A percentile compares a stretch with the other conserved stretches of the same genome.
Conservation (phyloP, 139 green algal species). For the Astrephomene gubernaculifera region DNA sequence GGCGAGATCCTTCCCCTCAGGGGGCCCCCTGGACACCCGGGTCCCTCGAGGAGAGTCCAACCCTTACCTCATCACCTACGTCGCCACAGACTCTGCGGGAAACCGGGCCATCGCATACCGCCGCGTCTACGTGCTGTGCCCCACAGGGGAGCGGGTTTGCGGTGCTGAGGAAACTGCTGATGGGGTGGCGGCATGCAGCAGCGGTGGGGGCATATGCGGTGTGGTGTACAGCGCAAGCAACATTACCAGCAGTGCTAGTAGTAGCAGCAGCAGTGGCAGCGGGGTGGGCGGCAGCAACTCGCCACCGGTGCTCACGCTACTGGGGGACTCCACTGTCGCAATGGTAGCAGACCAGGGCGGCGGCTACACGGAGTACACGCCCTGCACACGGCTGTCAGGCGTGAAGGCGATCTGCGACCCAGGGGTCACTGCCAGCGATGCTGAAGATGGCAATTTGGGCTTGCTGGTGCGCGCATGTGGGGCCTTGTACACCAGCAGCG, state of each 20-base stretch:
- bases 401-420: slow-evolving; percentile 11
- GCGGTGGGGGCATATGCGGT: slow-evolving; percentile 12
- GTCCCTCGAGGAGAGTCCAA: background rate
- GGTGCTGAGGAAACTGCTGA: background rate
- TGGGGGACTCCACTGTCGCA: background rate
- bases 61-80: slow-evolving; percentile 42
- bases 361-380: slow-evolving; percentile 18
- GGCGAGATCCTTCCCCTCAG: background rate
- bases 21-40: background rate
- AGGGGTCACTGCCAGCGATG: slow-evolving; percentile 16
- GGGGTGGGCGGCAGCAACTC: background rate
- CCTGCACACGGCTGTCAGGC: background rate
- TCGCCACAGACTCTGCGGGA: slow-evolving; percentile 3
- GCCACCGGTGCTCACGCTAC: background rate
- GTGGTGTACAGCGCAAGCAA: too few relatives aligned
- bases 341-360: background rate
- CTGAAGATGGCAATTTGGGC: slow-evolving; percentile 35
- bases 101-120: slow-evolving; percentile 37
- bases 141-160: background rate
- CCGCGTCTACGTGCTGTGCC: slow-evolving; percentile 39
- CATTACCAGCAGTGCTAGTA: too few relatives aligned
- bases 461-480: slow-evolving; percentile 33
- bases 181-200: background rate
- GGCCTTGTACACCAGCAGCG: background rate
- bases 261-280: too few relatives aligned